These are phyloP conservation scores for Fusarium irregulare DNA, from an alignment of 2,329 filamentous ascomycete species.

Conservation along the genomic window DNA sequence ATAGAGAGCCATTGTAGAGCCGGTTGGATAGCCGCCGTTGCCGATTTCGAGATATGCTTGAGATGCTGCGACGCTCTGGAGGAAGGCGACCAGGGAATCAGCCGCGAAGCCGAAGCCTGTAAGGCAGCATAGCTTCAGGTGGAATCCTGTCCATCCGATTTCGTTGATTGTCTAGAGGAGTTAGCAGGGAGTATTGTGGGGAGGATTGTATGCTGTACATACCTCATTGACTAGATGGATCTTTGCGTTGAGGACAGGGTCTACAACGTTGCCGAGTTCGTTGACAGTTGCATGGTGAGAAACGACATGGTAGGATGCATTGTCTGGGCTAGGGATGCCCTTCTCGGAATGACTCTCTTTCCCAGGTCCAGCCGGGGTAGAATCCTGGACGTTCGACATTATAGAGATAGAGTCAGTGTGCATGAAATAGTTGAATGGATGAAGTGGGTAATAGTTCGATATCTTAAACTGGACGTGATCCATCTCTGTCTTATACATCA, in stretches of 20 bases:
- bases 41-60: conserved; percentile 24
- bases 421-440: neutral
- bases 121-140: conserved; percentile 69
- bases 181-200: rapidly evolving
- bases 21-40: conserved; percentile 8
- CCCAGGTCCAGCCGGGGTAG: neutral
- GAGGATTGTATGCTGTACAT: neutral
- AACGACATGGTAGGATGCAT: neutral
- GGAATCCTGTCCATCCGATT: conserved; percentile 70
- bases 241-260: neutral
- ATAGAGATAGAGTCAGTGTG: neutral
- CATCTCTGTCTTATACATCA: neutral
- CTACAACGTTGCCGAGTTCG: neutral
- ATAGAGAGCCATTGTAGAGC: conserved; percentile 8
- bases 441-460: neutral
- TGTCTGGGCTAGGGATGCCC: neutral
- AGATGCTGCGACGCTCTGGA: conserved; percentile 7
- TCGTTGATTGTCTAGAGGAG: conserved; percentile 60
- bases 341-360: conserved; percentile 1
- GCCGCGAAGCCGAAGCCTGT: conserved; percentile 64
- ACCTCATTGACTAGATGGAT: conserved; percentile 9
- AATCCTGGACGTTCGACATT: neutral
- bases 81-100: conserved; percentile 21
- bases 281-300: neutral
- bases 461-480: neutral